Evolutionary conservation across 768 basidiomycete genomes (phyloP), one percentile per base, ranked within the genome.

Genomic region (Termitomyces sp.): DNA sequence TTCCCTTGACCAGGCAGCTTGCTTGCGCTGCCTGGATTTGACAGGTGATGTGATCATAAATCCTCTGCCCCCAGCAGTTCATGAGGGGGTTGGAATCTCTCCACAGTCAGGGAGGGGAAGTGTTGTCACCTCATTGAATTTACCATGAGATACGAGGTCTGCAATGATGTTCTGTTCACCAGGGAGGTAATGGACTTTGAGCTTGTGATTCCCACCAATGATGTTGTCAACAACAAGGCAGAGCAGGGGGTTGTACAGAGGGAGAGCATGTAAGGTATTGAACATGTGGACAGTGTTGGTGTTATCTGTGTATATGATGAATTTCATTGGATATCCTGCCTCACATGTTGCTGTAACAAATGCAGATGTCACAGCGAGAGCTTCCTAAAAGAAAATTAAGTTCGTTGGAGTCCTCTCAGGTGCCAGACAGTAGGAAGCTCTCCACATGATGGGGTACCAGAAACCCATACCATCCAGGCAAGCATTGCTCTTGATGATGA

Each of bases 31-130:
- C 20, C 39, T 55, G 36, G 53, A 3, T 7, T 40, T 55, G 0
- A 40, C 38, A 5, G 38, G 15, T 1, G 32, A 7, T 18, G 12
- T 8, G 5, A 52, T 52, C 33, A 52, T 52, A n/a, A 4, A 2
- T 28, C 4, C 2, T 11, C 15, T 16, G 39, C 58, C 52, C 52
- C 58, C 58, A 59, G 52, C 58, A 59, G 38, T 28, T 59, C 52
- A 15, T 18, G 52, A 59, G 58, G 58, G 51, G 58, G 58, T 59
- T 35, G 13, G 35, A 58, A 58, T 0, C 3, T 1, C 1, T 18
- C 18, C 2, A 28, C 4, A 2, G 28, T 28, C 28, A 28, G 28
- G 28, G 2, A 28, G 4, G 28, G 28, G 28, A 28, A 28, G 28
- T 28, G 28, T 28, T 28, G 28, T 4, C 2, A 4, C 28, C 4